These are phyloP conservation scores for Linnemannia schmuckeri DNA, from an alignment of 192 early-diverging fungal species.

Conservation along the genomic window DNA sequence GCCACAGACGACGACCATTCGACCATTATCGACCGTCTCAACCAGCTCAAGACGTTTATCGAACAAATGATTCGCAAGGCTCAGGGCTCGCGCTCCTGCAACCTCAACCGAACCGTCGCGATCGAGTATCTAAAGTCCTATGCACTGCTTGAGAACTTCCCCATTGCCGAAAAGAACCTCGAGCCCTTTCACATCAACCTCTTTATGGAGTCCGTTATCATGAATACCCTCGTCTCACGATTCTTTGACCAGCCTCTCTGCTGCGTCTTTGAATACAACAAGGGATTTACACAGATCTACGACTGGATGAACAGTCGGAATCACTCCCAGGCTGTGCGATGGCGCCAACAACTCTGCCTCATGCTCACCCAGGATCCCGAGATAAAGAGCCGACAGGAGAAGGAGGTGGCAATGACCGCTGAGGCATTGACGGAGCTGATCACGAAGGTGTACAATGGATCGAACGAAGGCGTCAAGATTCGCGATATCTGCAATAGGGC, in stretches of 20 bases:
- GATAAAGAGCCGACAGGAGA: slow-evolving; percentile 28
- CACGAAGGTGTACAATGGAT: slow-evolving; percentile 23
- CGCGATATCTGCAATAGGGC: slow-evolving; percentile 37
- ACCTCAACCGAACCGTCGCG: slow-evolving; percentile 32
- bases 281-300: slow-evolving; percentile 44
- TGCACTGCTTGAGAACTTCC: slow-evolving; percentile 25
- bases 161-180: slow-evolving; percentile 11
- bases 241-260: slow-evolving; percentile 47
- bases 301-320: slow-evolving; percentile 46
- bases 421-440: slow-evolving; percentile 16
- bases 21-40: slow-evolving; percentile 38
- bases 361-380: slow-evolving; percentile 46
- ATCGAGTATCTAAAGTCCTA: slow-evolving; percentile 30
- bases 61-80: slow-evolving; percentile 46
- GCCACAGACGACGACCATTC: slow-evolving; percentile 55
- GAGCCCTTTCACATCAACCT: slow-evolving; percentile 49
- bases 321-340: slow-evolving; percentile 34
- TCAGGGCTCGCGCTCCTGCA: slow-evolving; percentile 32
- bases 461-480: slow-evolving; percentile 31
- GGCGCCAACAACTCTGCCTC: slow-evolving; percentile 52
- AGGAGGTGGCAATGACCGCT: slow-evolving; percentile 21
- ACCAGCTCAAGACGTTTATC: slow-evolving; percentile 28
- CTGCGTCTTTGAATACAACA: slow-evolving; percentile 47
- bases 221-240: slow-evolving; percentile 16
- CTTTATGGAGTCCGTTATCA: slow-evolving; percentile 45